Percentiles rank a stretch among this genome's conserved stretches.
phyloP scores from a whole-genome alignment of 2,329 filamentous ascomycete genomes.

The Diaporthe citrichinensis region DNA sequence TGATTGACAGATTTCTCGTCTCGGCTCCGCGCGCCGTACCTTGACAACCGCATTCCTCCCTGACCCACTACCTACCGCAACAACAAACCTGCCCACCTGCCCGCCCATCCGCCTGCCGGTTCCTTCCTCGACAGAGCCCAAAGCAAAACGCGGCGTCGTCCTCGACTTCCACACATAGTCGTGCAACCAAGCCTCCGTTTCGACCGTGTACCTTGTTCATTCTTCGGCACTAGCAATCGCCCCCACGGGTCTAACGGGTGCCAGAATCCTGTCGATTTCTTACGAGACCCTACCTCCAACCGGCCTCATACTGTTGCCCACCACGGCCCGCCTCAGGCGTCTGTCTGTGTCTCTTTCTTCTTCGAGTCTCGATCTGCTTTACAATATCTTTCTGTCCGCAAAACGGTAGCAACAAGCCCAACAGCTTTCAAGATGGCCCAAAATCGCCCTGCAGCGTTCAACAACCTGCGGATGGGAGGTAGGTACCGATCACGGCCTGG shows the following conservation, averaged over 20 bases:
- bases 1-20: constrained; percentile 37
- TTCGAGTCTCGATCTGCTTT: constrained; percentile 41
- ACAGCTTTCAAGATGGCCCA: constrained; percentile 77
- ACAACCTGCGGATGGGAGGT: constrained; percentile 95
- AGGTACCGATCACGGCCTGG: constrained; percentile 60
- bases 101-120: constrained; percentile 11
- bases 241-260: constrained; percentile 28
- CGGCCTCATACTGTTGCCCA: constrained; percentile 47
- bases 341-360: constrained; percentile 43
- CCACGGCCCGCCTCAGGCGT: constrained; percentile 50
- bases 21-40: constrained; percentile 29
- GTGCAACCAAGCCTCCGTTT: background rate
- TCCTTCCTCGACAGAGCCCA: constrained; percentile 29
- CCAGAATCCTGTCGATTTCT: constrained; percentile 19
- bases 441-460: constrained; percentile 92
- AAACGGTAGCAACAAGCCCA: constrained; percentile 47
- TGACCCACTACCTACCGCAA: constrained; percentile 29
- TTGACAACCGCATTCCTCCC: constrained; percentile 37
- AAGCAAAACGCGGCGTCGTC: constrained; percentile 21
- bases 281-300: constrained; percentile 9
- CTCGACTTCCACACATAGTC: background rate
- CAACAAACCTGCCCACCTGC: constrained; percentile 31
- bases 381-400: constrained; percentile 34
- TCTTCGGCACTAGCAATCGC: constrained; percentile 22
- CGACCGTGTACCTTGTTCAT: background rate